These are phyloP conservation scores for Trichoderma asperelloides DNA, from an alignment of 495 filamentous ascomycete genomes.

Conservation along the genomic window DNA sequence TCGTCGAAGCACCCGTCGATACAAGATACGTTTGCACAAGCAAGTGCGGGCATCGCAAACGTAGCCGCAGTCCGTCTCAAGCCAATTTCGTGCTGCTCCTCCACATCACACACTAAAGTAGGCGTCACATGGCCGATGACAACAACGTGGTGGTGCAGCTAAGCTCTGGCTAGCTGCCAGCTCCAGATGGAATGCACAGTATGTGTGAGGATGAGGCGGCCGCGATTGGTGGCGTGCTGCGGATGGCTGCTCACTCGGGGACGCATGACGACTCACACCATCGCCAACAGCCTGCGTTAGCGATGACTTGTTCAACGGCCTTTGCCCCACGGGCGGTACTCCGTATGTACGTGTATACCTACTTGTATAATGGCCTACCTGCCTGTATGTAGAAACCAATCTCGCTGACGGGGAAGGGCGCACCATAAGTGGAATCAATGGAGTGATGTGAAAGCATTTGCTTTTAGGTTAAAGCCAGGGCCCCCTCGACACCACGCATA, in stretches of 20 bases:
- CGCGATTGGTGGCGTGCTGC: background rate
- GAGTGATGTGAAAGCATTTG: conserved; percentile 1
- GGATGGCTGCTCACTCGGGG: background rate
- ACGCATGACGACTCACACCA: conserved; percentile 4
- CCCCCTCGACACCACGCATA: background rate
- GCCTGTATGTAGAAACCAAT: background rate
- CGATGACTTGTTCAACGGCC: background rate
- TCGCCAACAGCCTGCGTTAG: background rate
- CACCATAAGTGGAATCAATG: background rate
- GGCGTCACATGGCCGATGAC: conserved; percentile 7
- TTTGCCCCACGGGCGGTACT: background rate
- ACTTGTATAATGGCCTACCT: background rate
- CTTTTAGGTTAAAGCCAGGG: background rate
- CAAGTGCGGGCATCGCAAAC: background rate
- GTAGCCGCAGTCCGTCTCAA: background rate
- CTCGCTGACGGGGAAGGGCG: background rate
- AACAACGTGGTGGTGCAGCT: conserved; percentile 7
- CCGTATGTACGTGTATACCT: background rate
- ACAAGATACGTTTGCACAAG: background rate
- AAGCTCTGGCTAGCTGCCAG: background rate
- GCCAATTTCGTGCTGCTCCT: background rate
- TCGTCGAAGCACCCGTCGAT: background rate
- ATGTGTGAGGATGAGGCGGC: background rate
- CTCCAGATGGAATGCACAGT: background rate
- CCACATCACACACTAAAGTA: background rate